Evolutionary conservation across 345 rosid species (phyloP).

Genomic region (Acer negundo): DNA sequence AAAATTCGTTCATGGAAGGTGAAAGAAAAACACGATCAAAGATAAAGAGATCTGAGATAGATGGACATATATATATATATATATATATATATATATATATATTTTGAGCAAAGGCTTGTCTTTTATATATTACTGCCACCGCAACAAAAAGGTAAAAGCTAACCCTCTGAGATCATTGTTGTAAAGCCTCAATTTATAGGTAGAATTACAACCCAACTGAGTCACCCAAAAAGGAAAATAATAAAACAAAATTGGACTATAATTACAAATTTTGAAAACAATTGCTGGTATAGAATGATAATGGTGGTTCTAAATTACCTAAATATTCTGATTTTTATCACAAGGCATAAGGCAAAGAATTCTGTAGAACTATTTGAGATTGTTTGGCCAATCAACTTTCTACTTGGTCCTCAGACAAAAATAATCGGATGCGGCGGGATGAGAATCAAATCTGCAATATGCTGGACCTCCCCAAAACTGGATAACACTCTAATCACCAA

Average conservation of each 20-base stretch:
- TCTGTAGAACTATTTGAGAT: not conserved
- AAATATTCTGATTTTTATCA: not conserved
- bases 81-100: no score
- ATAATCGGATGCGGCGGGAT: not conserved
- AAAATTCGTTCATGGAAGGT: no score
- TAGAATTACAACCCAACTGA: conserved; percentile 1
- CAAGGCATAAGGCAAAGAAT: not conserved
- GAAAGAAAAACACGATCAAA: no score
- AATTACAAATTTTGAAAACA: conserved; percentile 22
- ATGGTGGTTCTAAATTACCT: conserved; percentile 11
- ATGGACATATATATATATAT: no score
- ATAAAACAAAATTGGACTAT: conserved; percentile 44
- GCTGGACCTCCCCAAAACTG: not conserved
- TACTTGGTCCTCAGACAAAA: not conserved
- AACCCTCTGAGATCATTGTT: not conserved
- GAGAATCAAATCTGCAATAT: not conserved
- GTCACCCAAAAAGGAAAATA: not conserved
- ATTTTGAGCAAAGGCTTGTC: not conserved
- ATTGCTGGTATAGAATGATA: not conserved
- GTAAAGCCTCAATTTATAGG: not conserved
- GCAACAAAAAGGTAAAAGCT: not conserved
- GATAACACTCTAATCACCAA: conserved; percentile 17
- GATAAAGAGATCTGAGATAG: no score
- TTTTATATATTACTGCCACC: not conserved
- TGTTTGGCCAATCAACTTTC: not conserved